A percentile compares a stretch with the other conserved stretches of the same genome.
Evolutionary conservation across 768 basidiomycete species (phyloP).

Genomic region (Leccinum variicolor): DNA sequence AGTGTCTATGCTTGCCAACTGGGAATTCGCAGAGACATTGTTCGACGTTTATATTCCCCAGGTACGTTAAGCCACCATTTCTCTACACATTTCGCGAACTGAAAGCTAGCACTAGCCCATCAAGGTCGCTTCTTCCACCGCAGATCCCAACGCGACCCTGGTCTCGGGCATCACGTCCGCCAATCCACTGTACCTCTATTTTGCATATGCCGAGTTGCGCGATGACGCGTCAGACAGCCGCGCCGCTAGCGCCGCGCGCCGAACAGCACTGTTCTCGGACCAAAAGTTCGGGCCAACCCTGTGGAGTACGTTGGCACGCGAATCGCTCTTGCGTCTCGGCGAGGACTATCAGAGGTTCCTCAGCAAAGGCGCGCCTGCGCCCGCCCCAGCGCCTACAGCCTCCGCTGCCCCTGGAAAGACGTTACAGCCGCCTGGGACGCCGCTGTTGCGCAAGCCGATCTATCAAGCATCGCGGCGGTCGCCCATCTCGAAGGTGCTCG

Average conservation of each 20-base stretch:
- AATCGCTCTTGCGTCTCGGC: slow-evolving; percentile 59
- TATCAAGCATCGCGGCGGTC: slow-evolving; percentile 42
- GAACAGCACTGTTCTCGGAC: slow-evolving; percentile 62
- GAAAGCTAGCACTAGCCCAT: slow-evolving; percentile 40
- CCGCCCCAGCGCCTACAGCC: slow-evolving; percentile 5
- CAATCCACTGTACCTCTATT: slow-evolving; percentile 52
- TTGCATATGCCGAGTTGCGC: slow-evolving; percentile 64
- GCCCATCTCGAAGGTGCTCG: slow-evolving; percentile 50
- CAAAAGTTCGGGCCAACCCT: slow-evolving; percentile 61
- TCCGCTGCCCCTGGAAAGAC: slow-evolving; percentile 29
- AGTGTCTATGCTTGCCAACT: slow-evolving; percentile 48
- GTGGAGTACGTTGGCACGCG: slow-evolving; percentile 60
- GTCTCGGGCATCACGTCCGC: slow-evolving; percentile 62
- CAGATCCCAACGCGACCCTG: slow-evolving; percentile 54
- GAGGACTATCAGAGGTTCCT: slow-evolving; percentile 66
- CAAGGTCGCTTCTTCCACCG: slow-evolving; percentile 39
- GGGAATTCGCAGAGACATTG: slow-evolving; percentile 61
- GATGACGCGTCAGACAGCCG: slow-evolving; percentile 46
- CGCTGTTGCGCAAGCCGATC: slow-evolving; percentile 39
- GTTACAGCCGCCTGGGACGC: slow-evolving; percentile 32
- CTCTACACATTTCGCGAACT: neutral
- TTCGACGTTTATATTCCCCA: slow-evolving; percentile 60
- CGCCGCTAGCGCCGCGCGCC: slow-evolving; percentile 38
- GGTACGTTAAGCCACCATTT: slow-evolving; percentile 31
- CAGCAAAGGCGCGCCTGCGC: slow-evolving; percentile 46